phyloP scores from a whole-genome alignment of 495 filamentous ascomycete species.

The Copromyces sp. region DNA sequence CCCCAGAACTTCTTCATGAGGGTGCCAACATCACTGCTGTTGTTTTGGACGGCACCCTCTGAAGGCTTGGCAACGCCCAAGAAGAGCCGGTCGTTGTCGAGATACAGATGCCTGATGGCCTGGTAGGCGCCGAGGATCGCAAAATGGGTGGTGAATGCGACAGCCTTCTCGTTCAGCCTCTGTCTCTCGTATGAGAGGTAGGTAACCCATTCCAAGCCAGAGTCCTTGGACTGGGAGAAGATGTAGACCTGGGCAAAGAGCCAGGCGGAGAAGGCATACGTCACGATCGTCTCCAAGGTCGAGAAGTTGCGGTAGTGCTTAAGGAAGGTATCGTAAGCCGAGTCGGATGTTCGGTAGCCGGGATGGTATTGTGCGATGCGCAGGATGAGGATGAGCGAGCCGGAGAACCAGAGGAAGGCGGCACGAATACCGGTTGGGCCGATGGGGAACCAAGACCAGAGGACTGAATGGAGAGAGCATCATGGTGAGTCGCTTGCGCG shows the following conservation, averaged over 20 bases:
- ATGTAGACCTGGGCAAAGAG: conserved; percentile 77
- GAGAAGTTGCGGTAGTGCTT: conserved; percentile 44
- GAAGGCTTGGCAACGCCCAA: conserved; percentile 32
- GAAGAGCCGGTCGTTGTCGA: conserved; percentile 62
- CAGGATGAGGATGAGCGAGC: conserved; percentile 61
- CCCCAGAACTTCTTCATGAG: conserved; percentile 17
- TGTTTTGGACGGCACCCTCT: conserved; percentile 19
- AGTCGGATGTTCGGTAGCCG: conserved; percentile 58
- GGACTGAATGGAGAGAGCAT: conserved; percentile 34
- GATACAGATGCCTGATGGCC: conserved; percentile 55
- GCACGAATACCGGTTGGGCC: conserved; percentile 65
- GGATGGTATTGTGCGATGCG: conserved; percentile 80
- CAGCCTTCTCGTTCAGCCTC: conserved; percentile 75
- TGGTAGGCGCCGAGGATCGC: conserved; percentile 58
- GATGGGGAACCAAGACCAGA: conserved; percentile 83
- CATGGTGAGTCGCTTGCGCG: conserved; percentile 7
- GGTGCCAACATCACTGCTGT: conserved; percentile 19
- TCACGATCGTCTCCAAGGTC: conserved; percentile 54
- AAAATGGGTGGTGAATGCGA: conserved; percentile 69
- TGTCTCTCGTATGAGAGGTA: conserved; percentile 55
- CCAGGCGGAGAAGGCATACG: conserved; percentile 69
- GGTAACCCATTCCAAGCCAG: conserved; percentile 62
- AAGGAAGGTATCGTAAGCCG: conserved; percentile 52
- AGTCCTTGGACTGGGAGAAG: conserved; percentile 55
- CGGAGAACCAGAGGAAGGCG: conserved; percentile 61